Evolutionary conservation across 306 rosid genomes (phyloP).

Genomic region (Astragalus membranaceus): DNA sequence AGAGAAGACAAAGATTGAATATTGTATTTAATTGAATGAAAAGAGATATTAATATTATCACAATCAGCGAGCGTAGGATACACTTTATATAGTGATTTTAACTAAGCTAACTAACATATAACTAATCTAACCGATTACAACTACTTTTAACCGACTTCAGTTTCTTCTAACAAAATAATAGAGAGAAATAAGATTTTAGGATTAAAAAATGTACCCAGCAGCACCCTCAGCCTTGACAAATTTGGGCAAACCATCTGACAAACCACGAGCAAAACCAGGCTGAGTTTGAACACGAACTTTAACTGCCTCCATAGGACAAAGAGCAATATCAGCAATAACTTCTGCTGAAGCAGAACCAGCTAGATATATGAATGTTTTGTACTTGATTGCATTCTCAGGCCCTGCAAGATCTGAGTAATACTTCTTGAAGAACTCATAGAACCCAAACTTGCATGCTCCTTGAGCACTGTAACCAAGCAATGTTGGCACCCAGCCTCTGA

Average conservation of each 20-base stretch:
- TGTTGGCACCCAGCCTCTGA: constrained; percentile 81
- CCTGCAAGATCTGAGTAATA: constrained; percentile 77
- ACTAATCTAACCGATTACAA: no score
- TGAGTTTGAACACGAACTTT: constrained; percentile 91
- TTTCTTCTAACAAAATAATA: not conserved
- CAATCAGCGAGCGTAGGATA: no score
- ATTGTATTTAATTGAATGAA: no score
- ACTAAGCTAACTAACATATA: no score
- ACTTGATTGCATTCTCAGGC: constrained; percentile 61
- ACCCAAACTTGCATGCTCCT: constrained; percentile 77
- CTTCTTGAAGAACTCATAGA: constrained; percentile 86
- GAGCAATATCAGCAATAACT: constrained; percentile 67
- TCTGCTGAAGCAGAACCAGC: constrained; percentile 90
- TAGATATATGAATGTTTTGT: constrained; percentile 67
- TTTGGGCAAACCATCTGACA: constrained; percentile 72
- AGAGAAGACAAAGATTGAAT: no score
- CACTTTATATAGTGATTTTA: no score
- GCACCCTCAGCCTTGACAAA: constrained; percentile 58
- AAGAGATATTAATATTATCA: no score
- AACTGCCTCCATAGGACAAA: constrained; percentile 87
- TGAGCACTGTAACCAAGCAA: constrained; percentile 77
- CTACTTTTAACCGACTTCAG: no score
- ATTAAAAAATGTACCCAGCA: constrained; percentile 34
- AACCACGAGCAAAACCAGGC: constrained; percentile 79
- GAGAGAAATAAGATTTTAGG: not conserved